These are phyloP conservation scores for Aciculosporium take DNA, from an alignment of 2,329 filamentous ascomycete species.

Conservation along the genomic window DNA sequence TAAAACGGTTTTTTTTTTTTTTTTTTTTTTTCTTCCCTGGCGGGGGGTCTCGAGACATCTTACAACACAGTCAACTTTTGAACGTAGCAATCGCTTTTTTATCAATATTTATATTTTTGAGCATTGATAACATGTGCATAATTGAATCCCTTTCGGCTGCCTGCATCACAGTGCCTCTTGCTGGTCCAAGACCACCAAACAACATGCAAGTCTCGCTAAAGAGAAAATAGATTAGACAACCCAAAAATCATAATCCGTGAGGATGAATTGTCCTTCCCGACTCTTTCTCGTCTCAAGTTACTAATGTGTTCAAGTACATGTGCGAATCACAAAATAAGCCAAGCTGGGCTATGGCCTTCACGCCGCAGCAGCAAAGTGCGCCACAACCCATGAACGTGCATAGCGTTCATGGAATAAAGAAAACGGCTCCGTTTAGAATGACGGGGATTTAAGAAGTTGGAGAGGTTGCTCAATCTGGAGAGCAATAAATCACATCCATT, in stretches of 20 bases:
- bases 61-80: background rate
- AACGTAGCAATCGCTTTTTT: background rate
- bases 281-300: background rate
- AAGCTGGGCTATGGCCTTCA: background rate
- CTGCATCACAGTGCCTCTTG: background rate
- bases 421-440: constrained; percentile 11
- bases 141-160: background rate
- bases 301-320: background rate
- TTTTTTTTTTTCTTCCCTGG: too few species aligned
- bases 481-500: constrained; percentile 24
- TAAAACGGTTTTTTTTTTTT: too few species aligned
- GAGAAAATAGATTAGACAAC: too few species aligned
- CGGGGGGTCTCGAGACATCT: too few species aligned
- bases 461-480: constrained; percentile 8
- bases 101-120: constrained; percentile 1
- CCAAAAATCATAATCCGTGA: constrained; percentile 5
- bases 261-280: background rate
- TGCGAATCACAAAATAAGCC: background rate
- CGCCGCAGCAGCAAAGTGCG: background rate
- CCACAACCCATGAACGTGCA: background rate
- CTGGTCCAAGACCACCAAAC: background rate
- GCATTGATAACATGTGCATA: background rate
- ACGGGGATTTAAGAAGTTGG: constrained; percentile 4
- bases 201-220: background rate
- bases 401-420: background rate